Conservation (phyloP, 192 early-diverging fungal genomes). For the Umbelopsis sp. region DNA sequence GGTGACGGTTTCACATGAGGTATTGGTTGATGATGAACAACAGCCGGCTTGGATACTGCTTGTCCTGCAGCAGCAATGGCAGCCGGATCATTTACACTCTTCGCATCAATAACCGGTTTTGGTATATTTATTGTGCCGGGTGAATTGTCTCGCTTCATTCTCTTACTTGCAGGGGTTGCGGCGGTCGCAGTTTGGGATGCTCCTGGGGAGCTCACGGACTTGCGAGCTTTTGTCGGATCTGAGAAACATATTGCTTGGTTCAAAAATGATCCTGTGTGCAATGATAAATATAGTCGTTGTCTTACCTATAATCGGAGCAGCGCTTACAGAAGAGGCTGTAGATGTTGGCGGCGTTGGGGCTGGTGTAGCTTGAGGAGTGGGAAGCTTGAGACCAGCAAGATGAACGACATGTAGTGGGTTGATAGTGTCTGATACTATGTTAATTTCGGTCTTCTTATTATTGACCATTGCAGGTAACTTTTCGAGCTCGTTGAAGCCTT, state of each 20-base stretch:
- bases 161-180: slow-evolving; percentile 25
- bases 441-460: slow-evolving; percentile 29
- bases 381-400: slow-evolving; percentile 52
- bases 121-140: slow-evolving; percentile 35
- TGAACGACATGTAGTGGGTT: slow-evolving; percentile 46
- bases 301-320: slow-evolving; percentile 19
- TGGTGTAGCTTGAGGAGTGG: slow-evolving; percentile 31
- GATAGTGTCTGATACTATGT: slow-evolving; percentile 34
- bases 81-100: background rate
- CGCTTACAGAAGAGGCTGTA: no score
- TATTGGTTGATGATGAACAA: background rate
- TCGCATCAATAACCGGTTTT: slow-evolving; percentile 26
- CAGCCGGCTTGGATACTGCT: slow-evolving; percentile 1
- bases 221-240: slow-evolving; percentile 1
- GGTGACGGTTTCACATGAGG: background rate
- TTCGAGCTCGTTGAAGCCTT: slow-evolving; percentile 36
- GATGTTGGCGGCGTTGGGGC: slow-evolving; percentile 11
- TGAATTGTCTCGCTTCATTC: slow-evolving; percentile 40
- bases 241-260: background rate
- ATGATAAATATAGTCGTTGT: background rate
- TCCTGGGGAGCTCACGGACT: slow-evolving; percentile 3
- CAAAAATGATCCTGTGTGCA: background rate
- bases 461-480: slow-evolving; percentile 25
- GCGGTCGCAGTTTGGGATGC: slow-evolving; percentile 6
- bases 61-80: background rate